These are phyloP conservation scores for Rubia occidens DNA, from an alignment of 305 asterid species.

Conservation along the genomic window DNA sequence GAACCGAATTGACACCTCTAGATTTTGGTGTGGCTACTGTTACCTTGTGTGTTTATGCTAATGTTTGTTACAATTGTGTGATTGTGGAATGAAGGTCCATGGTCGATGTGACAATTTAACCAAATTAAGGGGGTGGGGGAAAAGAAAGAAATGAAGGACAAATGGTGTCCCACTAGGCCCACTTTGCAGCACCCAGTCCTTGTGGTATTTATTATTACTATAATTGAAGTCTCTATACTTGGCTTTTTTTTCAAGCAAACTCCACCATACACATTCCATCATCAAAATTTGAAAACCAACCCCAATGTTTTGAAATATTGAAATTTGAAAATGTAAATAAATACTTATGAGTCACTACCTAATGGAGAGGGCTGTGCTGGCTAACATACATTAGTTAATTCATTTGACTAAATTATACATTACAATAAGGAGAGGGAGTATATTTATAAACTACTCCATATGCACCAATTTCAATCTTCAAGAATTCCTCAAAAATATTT, in stretches of 20 bases:
- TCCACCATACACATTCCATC: constrained; percentile 35
- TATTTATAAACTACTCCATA: no score
- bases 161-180: constrained; percentile 21
- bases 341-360: neutral
- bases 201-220: neutral
- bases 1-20: no score
- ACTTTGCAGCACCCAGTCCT: constrained; percentile 16
- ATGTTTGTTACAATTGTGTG: neutral
- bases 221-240: constrained; percentile 9
- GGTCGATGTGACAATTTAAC: neutral
- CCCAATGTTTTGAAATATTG: constrained; percentile 4
- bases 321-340: neutral
- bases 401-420: neutral
- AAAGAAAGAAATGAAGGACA: constrained; percentile 12
- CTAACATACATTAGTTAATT: neutral
- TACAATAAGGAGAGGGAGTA: neutral
- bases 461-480: no score
- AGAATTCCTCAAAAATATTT: no score
- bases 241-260: constrained; percentile 24
- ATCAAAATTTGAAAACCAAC: constrained; percentile 13
- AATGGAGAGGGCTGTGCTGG: constrained; percentile 1
- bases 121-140: neutral
- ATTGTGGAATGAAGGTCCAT: constrained; percentile 10
- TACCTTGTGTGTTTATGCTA: neutral
- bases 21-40: no score